Evolutionary conservation across 495 filamentous ascomycete genomes (phyloP).

Genomic region (Aspergillus kassunensis): DNA sequence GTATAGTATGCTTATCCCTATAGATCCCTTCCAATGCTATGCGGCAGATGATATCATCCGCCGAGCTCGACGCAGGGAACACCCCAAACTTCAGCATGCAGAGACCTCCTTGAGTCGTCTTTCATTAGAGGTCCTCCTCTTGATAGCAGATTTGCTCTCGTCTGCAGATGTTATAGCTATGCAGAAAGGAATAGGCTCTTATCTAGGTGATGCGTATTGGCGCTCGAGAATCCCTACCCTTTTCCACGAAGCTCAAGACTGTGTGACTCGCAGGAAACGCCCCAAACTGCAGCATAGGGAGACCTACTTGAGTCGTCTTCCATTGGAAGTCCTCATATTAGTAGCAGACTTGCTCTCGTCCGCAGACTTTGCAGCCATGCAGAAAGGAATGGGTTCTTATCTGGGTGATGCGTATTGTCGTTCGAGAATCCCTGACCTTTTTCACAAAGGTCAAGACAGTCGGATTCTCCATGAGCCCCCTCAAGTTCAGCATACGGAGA

Average conservation of each 20-base stretch:
- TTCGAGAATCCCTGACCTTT: not conserved
- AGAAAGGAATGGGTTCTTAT: conserved; percentile 3
- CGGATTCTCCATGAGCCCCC: not conserved
- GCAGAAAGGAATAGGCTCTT: conserved; percentile 3
- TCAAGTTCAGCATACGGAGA: not conserved
- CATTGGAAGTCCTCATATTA: not conserved
- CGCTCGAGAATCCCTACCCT: not conserved
- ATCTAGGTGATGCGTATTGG: conserved; percentile 9
- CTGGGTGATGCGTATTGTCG: conserved; percentile 10
- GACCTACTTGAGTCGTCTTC: not conserved
- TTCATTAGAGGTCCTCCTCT: not conserved
- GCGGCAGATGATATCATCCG: not conserved
- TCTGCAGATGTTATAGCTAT: not conserved
- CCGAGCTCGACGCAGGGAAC: not conserved
- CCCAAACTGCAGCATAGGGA: not conserved
- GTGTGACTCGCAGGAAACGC: not conserved
- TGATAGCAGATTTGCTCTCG: conserved; percentile 2
- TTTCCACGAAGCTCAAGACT: conserved; percentile 1
- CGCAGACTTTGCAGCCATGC: not conserved
- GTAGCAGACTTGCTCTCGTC: not conserved
- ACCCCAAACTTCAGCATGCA: not conserved
- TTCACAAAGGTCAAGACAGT: not conserved
- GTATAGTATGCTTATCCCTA: too few species aligned
- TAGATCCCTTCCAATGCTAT: not conserved
- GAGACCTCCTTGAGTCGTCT: not conserved